Evolutionary conservation across 176 grass and related monocot species (phyloP), one percentile per base, ranked within the genome.

Genomic region (Poa annua): DNA sequence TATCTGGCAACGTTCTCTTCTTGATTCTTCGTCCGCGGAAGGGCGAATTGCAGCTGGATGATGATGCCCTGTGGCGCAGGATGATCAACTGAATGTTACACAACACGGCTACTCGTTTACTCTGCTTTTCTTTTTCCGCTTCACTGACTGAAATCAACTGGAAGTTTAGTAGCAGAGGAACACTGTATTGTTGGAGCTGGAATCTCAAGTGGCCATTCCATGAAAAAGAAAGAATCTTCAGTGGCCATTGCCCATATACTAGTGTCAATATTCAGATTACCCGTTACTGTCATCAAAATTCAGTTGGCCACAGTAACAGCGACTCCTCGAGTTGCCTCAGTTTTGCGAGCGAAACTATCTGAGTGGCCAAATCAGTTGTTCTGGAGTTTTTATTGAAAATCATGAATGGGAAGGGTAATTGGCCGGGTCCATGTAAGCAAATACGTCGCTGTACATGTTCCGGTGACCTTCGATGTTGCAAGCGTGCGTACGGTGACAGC

Each of bases 1-100:
- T 50, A 0, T 24, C 14, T 81, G 11, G 75, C 29, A 29, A 12
- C 11, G 1, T 13, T 13, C 47, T 49, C 47, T 49, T 56, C 65
- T 29, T 16, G 11, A 19, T 71, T 44, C n/a, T 20, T 85, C 32
- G 21, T 67, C 17, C 47, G 82, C 87, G 85, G 87, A 82, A 80
- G 80, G 14, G 20, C 33, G 32, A 13, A 25, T 54, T 38, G 66
- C 41, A 49, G 42, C 17, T 25, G 41, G 32, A 33, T 13, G 71
- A 50, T 1, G 60, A 21, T 6, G 60, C 5, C 39, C 11, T 44
- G 5, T 7, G 71, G 48, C 1, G 14, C 69, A 17, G 34, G 32
- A 20, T 41, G 79, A 71, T 39, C 49, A 54, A n/a, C 64, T 41
- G 8, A 51, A 3, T 26, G 61, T 62, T n/a, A n/a, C n/a, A n/a